Base-by-base conservation (phyloP, 305 asterid species). In the Fraxinus nigra region DNA sequence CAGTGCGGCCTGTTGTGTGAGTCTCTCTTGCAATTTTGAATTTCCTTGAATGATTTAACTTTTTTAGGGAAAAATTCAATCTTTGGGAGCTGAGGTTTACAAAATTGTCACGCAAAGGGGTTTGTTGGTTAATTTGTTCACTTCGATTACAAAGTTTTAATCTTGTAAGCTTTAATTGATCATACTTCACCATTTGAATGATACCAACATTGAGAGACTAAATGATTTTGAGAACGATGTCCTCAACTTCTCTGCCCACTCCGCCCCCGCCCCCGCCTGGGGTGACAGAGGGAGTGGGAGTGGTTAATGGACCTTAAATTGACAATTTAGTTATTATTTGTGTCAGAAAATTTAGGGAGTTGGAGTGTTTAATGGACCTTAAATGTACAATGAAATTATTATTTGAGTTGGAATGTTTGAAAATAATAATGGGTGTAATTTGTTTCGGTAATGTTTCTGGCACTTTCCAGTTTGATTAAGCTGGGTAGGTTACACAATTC, bases 1-100 rank as follows among this genome's bases (percentile, higher is more conserved):
- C 91, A 72, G 59, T 87, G 28, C 91, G 92, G 73, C 85, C 97
- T 79, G 38, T 81, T 69, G 22, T 85, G 98, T 94, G 85, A 89
- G 90, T 88, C 46, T 63, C 78, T 80, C 76, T 74, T 80, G 63
- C 87, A 34, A 77, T 81, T 78, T 32, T n/a, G 34, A 18, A 2
- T 59, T 30, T 22, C 30, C 30, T 46, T 46, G 56, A 46, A 3
- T 46, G 14, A 13, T 46, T 46, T 11, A 59, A 18, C 69, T 75
- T 26, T 11, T 11, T n/a, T 54, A 51, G 75, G 74, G 79, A 34
- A 7, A 37, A 61, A 72, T 59, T 67, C 26, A 26, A 34, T 78
- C 59, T 59, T 8, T 46, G 76, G 46, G 67, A 85, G 85, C 75
- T 40, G 76, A 76, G 76, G 72, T 33, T 30, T 65, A 61, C 28